Conservation (phyloP, 495 filamentous ascomycete genomes). For the Aspergillus carlsbadensis region DNA sequence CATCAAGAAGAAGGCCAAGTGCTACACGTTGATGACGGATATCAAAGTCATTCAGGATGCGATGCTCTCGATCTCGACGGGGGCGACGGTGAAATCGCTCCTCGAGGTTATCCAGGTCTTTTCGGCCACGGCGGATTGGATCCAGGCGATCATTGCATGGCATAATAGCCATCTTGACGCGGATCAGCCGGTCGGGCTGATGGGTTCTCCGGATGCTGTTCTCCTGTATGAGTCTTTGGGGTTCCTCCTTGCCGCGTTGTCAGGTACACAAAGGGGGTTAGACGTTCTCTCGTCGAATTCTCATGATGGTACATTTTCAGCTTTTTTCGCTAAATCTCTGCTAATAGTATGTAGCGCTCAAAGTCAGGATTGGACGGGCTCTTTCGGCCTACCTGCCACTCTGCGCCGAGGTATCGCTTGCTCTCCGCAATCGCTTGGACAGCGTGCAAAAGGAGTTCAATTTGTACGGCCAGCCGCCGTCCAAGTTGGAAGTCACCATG, state of each 20-base stretch:
- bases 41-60: slow-evolving; percentile 46
- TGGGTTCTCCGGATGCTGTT: slow-evolving; percentile 41
- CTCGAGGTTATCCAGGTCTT: slow-evolving; percentile 37
- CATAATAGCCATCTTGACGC: slow-evolving; percentile 28
- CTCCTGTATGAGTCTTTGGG: slow-evolving; percentile 46
- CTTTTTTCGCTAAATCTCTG: neutral
- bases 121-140: slow-evolving; percentile 39
- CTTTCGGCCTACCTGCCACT: slow-evolving; percentile 43
- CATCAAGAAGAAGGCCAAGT: slow-evolving; percentile 19
- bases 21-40: slow-evolving; percentile 45
- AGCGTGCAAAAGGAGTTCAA: slow-evolving; percentile 46
- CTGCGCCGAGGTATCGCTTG: slow-evolving; percentile 41
- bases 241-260: slow-evolving; percentile 43
- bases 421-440: slow-evolving; percentile 42
- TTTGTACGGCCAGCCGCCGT: slow-evolving; percentile 36
- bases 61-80: slow-evolving; percentile 41
- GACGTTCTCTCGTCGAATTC: slow-evolving; percentile 36
- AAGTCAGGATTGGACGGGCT: slow-evolving; percentile 39
- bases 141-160: slow-evolving; percentile 39
- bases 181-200: slow-evolving; percentile 31
- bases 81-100: slow-evolving; percentile 28
- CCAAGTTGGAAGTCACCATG: slow-evolving; percentile 40
- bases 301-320: slow-evolving; percentile 31
- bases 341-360: slow-evolving; percentile 30
- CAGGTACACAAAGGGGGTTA: slow-evolving; percentile 38